Evolutionary conservation across 495 filamentous ascomycete species (phyloP), one percentile per base, ranked within the genome.

Genomic region (Recurvomyces mirabilis): DNA sequence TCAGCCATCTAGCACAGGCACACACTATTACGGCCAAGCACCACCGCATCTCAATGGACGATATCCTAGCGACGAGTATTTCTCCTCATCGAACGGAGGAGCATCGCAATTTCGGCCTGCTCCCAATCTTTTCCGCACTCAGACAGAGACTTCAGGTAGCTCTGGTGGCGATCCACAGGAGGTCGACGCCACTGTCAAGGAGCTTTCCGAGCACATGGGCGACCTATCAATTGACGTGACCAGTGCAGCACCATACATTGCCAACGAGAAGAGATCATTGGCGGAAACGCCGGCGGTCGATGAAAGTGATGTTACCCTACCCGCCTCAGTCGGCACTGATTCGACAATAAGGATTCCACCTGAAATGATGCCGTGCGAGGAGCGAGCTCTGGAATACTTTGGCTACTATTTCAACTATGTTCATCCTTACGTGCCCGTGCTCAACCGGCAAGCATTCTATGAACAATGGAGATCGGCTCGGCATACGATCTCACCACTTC

Each of bases 381-480:
- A 84, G 36, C 84, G 82, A 41, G 81, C 82, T 18, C 65, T 86
- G 63, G 70, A 83, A 24, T 93, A 88, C 59, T 94, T 99, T 62
- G 79, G 91, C 29, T 82, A 94, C 31, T 99, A 87, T 55, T 99
- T 99, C 55, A 68, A 71, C 40, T 77, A 94, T 52, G 84, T 95
- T 25, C 91, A 99, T 52, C 89, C 93, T 6, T 99, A 95, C 56
- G 79, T 93, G n/a, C 91, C 91, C 0, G 85, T 99, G 1, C 64
- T 96, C 43, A 89, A 93, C 60, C 81, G 86, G 54, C 62, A 74
- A 13, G 75, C 82, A 38, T 78, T 99, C 41, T 94, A 91, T 58
- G 81, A 84, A 13, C 87, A 94, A 67, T 99, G 93, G 93, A 77
- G 83, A 43, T 79, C 79, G 31, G 82, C 89, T 50, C 75, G 85